These are phyloP conservation scores for Coniella vitis DNA, from an alignment of 2,329 filamentous ascomycete genomes.

Conservation along the genomic window DNA sequence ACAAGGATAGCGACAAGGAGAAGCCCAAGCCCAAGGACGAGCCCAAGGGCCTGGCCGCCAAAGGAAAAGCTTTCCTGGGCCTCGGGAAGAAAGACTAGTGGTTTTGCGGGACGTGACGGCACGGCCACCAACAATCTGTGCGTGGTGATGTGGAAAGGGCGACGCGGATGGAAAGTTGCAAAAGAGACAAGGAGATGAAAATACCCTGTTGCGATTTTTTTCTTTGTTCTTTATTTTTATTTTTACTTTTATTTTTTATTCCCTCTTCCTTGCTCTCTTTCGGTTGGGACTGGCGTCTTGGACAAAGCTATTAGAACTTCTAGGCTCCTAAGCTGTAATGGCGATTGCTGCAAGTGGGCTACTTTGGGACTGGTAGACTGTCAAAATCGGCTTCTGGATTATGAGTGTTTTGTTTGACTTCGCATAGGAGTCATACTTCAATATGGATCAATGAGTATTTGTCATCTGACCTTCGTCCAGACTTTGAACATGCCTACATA, in stretches of 20 bases:
- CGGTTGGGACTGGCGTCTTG: neutral
- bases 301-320: neutral
- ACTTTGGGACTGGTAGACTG: too few relatives aligned
- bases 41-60: constrained; percentile 29
- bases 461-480: too few relatives aligned
- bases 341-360: too few relatives aligned
- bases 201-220: neutral
- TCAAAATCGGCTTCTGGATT: too few relatives aligned
- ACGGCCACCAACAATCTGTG: neutral
- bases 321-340: neutral
- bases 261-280: neutral
- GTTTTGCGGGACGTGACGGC: neutral
- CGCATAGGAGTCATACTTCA: too few relatives aligned
- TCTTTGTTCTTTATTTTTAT: too few relatives aligned
- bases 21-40: constrained; percentile 26
- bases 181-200: neutral
- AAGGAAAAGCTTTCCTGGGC: constrained; percentile 40
- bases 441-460: too few relatives aligned
- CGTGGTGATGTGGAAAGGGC: neutral
- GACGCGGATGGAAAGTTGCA: neutral
- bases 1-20: constrained; percentile 36
- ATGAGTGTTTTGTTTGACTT: too few relatives aligned
- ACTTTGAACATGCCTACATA: too few relatives aligned
- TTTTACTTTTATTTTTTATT: neutral
- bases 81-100: constrained; percentile 38